Base-by-base conservation (phyloP, 257 asterid genomes). In the Salvia rosmarinus region DNA sequence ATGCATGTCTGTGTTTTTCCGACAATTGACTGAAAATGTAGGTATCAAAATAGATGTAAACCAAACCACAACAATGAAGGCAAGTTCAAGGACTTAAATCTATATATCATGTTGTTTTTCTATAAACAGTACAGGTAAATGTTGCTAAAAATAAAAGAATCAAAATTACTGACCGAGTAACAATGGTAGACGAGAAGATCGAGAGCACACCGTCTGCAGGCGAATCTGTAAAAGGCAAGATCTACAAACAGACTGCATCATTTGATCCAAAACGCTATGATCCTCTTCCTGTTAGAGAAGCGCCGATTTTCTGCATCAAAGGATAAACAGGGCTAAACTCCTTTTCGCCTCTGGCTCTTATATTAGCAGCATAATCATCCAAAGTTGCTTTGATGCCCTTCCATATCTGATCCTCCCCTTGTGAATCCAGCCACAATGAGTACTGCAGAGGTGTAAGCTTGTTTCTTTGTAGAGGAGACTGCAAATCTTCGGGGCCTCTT, bases 331-430 rank as follows among this genome's bases (percentile, higher is more conserved):
- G 89, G 80, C 90, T 88, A 73, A 95, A 95, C 79, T 95, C 98
- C 85, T 95, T 91, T 64, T 92, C 98, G 4, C 98, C 97, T 77
- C 98, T 84, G 37, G 83, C 83, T 64, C 95, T 75, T 14, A 88
- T 86, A 71, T 79, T 88, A 9, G 84, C 84, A 52, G 96, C 98
- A 80, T 95, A 95, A 74, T 95, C 99, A 67, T 89, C 96, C 17
- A 95, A 76, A 19, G 98, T 89, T 9, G 92, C 96, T 80, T 89
- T 95, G 21, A 95, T 59, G 39, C 97, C 99, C 84, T 80, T 91
- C 99, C 99, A 95, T 50, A 95, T 84, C 83, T 95, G 98, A 75
- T 89, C 98, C 67, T 95, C 99, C 54, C 99, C 95, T 67, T 91
- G 97, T 10, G 96, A 90, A 67, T 91, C 98, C 90, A 95, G 77